A percentile compares a stretch with the other conserved stretches of the same genome.
Evolutionary conservation across 2,329 filamentous ascomycete genomes (phyloP).

Genomic region (Phialophora verrucosa): DNA sequence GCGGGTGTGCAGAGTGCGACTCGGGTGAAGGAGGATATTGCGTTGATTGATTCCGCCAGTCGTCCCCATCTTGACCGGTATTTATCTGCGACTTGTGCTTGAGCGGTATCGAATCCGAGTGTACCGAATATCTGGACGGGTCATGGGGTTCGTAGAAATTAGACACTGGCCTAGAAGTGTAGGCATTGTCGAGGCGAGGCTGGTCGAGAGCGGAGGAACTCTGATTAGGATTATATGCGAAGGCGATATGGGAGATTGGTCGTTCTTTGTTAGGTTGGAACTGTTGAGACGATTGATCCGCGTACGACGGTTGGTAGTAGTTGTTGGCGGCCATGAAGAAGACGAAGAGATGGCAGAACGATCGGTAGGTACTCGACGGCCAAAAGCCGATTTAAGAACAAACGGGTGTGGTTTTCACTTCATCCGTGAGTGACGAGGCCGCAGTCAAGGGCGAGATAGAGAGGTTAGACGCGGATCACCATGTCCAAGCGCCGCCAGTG

Average conservation of each 20-base stretch:
- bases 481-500: background rate
- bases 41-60: constrained; percentile 46
- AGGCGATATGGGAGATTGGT: constrained; percentile 22
- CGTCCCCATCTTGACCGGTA: constrained; percentile 24
- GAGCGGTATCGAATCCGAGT: constrained; percentile 34
- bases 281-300: constrained; percentile 24
- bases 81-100: constrained; percentile 31
- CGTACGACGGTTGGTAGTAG: constrained; percentile 62
- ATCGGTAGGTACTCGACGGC: background rate
- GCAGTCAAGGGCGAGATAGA: constrained; percentile 8
- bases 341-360: background rate
- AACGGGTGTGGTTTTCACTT: background rate
- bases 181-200: constrained; percentile 22
- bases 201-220: constrained; percentile 42
- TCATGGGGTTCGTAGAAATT: constrained; percentile 27
- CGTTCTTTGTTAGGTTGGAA: constrained; percentile 20
- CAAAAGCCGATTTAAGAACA: background rate
- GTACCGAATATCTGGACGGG: constrained; percentile 21
- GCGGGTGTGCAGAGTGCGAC: constrained; percentile 49
- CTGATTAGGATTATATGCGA: constrained; percentile 26
- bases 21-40: constrained; percentile 60
- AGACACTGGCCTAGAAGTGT: constrained; percentile 14
- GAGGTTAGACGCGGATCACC: background rate
- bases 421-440: constrained; percentile 6
- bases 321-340: constrained; percentile 66